Evolutionary conservation across 1,284 basidiomycete species (phyloP).

Genomic region (Trichosporon sp.): DNA sequence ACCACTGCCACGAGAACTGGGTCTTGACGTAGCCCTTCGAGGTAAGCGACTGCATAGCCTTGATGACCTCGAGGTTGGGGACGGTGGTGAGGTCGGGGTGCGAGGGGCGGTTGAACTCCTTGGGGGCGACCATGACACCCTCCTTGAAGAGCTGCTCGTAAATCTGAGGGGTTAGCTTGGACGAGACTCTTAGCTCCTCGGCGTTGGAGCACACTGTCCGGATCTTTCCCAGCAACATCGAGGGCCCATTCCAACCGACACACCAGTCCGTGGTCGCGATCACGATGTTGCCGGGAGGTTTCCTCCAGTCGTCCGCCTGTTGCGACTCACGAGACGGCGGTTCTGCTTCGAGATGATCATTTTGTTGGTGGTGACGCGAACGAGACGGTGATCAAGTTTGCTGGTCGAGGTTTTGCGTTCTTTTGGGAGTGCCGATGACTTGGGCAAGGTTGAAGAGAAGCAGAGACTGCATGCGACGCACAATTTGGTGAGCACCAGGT

Average conservation of each 20-base stretch:
- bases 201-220: neutral
- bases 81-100: conserved; percentile 92
- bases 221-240: neutral
- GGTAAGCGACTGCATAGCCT: conserved; percentile 96
- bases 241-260: neutral
- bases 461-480: neutral
- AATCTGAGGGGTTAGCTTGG: conserved; percentile 59
- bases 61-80: conserved; percentile 98
- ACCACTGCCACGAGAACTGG: conserved; percentile 94
- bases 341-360: conserved; percentile 56
- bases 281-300: neutral
- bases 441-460: conserved; percentile 26
- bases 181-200: neutral
- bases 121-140: conserved; percentile 98
- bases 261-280: neutral
- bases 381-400: conserved; percentile 21
- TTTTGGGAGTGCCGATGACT: conserved; percentile 41
- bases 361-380: conserved; percentile 31
- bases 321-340: conserved; percentile 51
- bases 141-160: conserved; percentile 99
- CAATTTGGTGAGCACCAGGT: conserved; percentile 2
- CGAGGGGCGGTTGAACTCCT: conserved; percentile 96
- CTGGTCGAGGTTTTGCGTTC: conserved; percentile 33
- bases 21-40: conserved; percentile 97
- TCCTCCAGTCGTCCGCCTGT: neutral